Base-by-base conservation (phyloP, 2,329 filamentous ascomycete genomes). In the Grosmannia clavigera region DNA sequence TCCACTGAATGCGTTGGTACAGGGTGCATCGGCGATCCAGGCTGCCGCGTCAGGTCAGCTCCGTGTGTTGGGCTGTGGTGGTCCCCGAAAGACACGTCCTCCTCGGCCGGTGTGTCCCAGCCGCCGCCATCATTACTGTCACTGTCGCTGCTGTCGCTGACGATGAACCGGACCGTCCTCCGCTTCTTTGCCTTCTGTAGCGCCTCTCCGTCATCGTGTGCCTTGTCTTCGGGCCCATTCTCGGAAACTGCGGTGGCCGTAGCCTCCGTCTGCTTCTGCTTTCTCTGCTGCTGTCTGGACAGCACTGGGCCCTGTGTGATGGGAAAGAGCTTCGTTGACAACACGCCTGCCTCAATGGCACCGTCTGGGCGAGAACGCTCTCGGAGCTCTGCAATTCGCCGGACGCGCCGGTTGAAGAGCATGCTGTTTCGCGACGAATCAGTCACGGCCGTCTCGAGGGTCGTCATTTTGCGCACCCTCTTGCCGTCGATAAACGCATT, bases 341-440 rank as follows among this genome's bases (percentile, higher is more conserved):
- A 19, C 12, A 58, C 61, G 4, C 70, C 70, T 43, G 73, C 62
- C 59, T 73, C 70, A 2, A 73, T 67, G 2, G 75, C 71, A 2
- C 62, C 62, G 35, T 81, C 79, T 53, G 75, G 74, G 58, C 71
- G 73, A 25, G 76, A 74, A 33, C 77, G 75, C 6, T 69, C 71
- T 50, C 68, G 68, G 38, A 78, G 70, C 61, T 78, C 70, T 2
- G 76, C 72, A 25, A 75, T 68, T 40, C 77, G 74, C 31, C 67
- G 65, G 10, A 71, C 63, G 11, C 71, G 74, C 61, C 70, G 65
- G 5, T 68, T 75, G 67, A 51, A 81, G 78, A 11, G 74, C 61
- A 54, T 73, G 77, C 0, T 74, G 72, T 1, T 68, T 62, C 72
- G 78, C 2, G 65, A 71, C 10, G 74, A 65, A 66, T 82, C 75